These are phyloP conservation scores for Puccinellia tenuiflora DNA, from an alignment of 176 grass and related monocot species.

Conservation along the genomic window DNA sequence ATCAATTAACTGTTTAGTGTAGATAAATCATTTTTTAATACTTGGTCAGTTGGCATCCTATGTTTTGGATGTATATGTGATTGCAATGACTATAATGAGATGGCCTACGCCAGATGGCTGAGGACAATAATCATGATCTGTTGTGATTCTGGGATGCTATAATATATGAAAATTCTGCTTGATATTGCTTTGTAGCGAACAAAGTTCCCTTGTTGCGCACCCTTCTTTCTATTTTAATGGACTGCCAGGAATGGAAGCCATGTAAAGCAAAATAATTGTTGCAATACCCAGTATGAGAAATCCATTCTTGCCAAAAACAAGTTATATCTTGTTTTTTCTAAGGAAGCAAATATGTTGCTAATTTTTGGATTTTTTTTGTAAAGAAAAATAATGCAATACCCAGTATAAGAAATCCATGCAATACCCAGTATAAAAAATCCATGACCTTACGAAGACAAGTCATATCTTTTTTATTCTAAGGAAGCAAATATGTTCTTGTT, in stretches of 20 bases:
- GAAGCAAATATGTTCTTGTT: neutral
- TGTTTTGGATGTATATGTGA: neutral
- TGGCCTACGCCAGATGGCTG: neutral
- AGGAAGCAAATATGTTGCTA: neutral
- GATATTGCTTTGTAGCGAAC: neutral
- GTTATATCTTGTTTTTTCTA: neutral
- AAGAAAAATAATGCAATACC: neutral
- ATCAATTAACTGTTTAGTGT: neutral
- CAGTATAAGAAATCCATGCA: neutral
- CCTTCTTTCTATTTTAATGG: neutral
- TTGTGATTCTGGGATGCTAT: neutral
- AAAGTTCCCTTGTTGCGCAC: neutral
- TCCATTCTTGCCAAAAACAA: neutral
- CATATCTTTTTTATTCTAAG: neutral
- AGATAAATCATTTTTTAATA: neutral
- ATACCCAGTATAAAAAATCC: neutral
- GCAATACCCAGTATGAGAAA: neutral
- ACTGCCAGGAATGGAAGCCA: neutral
- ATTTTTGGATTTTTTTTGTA: neutral
- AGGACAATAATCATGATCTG: neutral
- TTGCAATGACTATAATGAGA: neutral
- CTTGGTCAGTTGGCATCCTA: neutral
- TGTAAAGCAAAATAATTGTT: neutral
- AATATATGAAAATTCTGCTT: neutral
- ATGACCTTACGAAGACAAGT: slow-evolving; percentile 1